phyloP scores from a whole-genome alignment of 2,329 filamentous ascomycete species.

The Pestalotiopsis sp. region DNA sequence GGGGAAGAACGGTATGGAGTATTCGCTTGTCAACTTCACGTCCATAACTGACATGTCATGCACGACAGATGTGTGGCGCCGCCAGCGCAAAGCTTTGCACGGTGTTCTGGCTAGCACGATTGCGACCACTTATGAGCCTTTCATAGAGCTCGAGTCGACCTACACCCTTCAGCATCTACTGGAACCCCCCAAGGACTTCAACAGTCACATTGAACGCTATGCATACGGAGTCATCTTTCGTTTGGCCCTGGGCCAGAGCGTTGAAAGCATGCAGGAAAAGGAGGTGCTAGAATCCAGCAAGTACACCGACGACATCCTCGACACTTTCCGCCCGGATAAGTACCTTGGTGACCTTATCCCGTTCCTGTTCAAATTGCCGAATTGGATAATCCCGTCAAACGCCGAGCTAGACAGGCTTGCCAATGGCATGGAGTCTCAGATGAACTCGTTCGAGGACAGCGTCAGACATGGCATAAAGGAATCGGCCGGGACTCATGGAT shows the following conservation, averaged over 20 bases:
- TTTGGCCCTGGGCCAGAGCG: not conserved
- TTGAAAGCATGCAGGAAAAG: not conserved
- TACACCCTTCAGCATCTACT: not conserved
- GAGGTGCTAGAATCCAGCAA: not conserved
- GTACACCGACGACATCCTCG: slow-evolving; percentile 2
- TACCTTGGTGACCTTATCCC: slow-evolving; percentile 1
- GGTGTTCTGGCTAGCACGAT: not conserved
- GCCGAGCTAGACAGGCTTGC: not conserved
- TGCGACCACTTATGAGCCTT: not conserved
- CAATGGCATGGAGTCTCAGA: not conserved
- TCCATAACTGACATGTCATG: not conserved
- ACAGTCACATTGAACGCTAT: not conserved
- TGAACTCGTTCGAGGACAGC: not conserved
- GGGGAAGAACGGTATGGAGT: slow-evolving; percentile 2
- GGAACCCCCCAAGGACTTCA: not conserved
- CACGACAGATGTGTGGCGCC: slow-evolving; percentile 3
- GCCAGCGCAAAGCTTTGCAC: slow-evolving; percentile 3
- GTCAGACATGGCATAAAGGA: not conserved
- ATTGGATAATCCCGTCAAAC: slow-evolving; percentile 6
- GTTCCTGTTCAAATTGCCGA: not conserved
- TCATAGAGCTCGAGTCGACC: slow-evolving; percentile 7
- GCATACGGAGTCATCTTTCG: slow-evolving; percentile 5
- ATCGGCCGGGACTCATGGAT: slow-evolving; percentile 5
- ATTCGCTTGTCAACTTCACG: not conserved
- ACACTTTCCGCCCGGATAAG: slow-evolving; percentile 1